phyloP scores from a whole-genome alignment of 306 rosid species.

The Dryas octopetala region DNA sequence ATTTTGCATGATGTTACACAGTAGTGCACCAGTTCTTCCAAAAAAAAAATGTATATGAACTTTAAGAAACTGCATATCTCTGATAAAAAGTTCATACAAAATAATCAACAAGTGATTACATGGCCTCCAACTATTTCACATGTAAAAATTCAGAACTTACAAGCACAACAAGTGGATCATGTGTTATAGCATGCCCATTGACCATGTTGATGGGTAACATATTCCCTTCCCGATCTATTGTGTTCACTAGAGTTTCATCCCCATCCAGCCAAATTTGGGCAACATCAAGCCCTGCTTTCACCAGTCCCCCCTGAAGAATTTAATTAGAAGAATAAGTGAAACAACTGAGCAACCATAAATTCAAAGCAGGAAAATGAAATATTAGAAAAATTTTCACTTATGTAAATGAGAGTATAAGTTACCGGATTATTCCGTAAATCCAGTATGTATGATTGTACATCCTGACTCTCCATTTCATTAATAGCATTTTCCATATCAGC shows the following conservation, averaged over 20 bases:
- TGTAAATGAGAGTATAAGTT: slow-evolving; percentile 20
- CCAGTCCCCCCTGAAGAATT: slow-evolving; percentile 82
- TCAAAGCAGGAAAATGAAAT: slow-evolving; percentile 1
- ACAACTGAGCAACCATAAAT: slow-evolving; percentile 1
- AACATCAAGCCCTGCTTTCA: slow-evolving; percentile 87
- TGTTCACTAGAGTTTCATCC: slow-evolving; percentile 89
- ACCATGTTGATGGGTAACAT: slow-evolving; percentile 76
- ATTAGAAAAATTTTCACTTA: background rate
- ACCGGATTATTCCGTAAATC: slow-evolving; percentile 96
- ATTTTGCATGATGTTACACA: background rate
- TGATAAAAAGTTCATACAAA: background rate
- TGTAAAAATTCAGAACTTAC: slow-evolving; percentile 46
- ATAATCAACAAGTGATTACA: background rate
- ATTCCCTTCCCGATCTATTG: slow-evolving; percentile 81
- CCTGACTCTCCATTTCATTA: slow-evolving; percentile 74
- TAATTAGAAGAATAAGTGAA: slow-evolving; percentile 11
- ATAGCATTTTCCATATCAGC: slow-evolving; percentile 83
- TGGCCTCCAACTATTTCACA: background rate
- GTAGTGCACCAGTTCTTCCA: background rate
- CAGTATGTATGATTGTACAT: slow-evolving; percentile 86
- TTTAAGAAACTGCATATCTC: background rate
- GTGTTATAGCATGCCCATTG: slow-evolving; percentile 89
- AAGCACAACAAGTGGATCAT: slow-evolving; percentile 90
- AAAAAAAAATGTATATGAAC: background rate
- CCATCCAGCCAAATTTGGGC: slow-evolving; percentile 98